Evolutionary conservation across 139 green algal genomes (phyloP).

Genomic region (Pedinophyceae sp.): DNA sequence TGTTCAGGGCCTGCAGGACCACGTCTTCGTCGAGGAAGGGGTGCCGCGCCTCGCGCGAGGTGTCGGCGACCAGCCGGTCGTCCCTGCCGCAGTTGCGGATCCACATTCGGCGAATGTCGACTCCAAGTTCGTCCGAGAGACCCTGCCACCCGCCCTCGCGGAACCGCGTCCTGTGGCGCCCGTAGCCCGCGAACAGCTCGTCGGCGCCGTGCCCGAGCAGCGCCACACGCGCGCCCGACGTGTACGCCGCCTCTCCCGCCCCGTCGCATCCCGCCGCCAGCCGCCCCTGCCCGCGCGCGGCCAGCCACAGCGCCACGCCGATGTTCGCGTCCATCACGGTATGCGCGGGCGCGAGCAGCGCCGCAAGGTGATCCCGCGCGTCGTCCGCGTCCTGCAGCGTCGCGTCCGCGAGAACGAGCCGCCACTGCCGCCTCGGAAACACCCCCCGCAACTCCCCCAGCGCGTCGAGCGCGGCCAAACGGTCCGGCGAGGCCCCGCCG

Average conservation of each 20-base stretch:
- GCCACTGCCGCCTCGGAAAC: slow-evolving; percentile 43
- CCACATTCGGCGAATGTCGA: slow-evolving; percentile 77
- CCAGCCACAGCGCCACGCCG: slow-evolving; percentile 74
- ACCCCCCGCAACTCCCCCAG: slow-evolving; percentile 38
- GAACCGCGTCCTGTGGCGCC: slow-evolving; percentile 69
- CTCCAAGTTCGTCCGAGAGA: slow-evolving; percentile 38
- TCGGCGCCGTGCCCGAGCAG: slow-evolving; percentile 85
- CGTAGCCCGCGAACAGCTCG: slow-evolving; percentile 84
- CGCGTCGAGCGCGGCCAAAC: slow-evolving; percentile 40
- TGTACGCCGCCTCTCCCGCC: slow-evolving; percentile 19
- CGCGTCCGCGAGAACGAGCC: slow-evolving; percentile 37
- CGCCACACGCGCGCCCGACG: slow-evolving; percentile 46
- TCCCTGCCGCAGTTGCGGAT: slow-evolving; percentile 80
- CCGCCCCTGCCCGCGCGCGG: slow-evolving; percentile 28
- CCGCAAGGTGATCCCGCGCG: slow-evolving; percentile 34
- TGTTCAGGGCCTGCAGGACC: slow-evolving; percentile 28
- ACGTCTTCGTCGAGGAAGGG: slow-evolving; percentile 83
- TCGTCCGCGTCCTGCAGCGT: no score
- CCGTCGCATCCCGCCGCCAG: slow-evolving; percentile 9
- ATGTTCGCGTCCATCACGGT: slow-evolving; percentile 97
- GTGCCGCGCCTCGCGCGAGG: slow-evolving; percentile 50
- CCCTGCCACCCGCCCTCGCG: slow-evolving; percentile 7
- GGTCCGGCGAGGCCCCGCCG: slow-evolving; percentile 49
- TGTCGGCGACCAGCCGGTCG: slow-evolving; percentile 71
- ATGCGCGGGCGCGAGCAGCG: slow-evolving; percentile 52